Conservation (phyloP, 805 yeast genomes). For the Candida schatavii region DNA sequence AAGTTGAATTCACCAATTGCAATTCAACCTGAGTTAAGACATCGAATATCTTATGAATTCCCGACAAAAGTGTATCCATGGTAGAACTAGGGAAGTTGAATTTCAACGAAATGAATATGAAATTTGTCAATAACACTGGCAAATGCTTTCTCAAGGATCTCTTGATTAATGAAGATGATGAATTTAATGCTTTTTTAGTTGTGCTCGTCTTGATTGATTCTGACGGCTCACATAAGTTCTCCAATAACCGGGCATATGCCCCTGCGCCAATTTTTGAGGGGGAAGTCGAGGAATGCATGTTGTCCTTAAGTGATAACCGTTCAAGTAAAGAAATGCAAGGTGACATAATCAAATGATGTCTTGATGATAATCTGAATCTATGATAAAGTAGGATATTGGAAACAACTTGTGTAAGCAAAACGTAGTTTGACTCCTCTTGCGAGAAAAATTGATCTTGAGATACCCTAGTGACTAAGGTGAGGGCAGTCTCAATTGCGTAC, state of each 20-base stretch:
- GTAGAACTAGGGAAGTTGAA: conserved; percentile 45
- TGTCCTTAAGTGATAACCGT: conserved; percentile 32
- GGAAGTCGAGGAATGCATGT: no score
- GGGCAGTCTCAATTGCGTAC: conserved; percentile 56
- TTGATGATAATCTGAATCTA: conserved; percentile 63
- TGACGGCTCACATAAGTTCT: conserved; percentile 74
- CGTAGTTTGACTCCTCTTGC: conserved; percentile 26
- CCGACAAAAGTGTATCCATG: conserved; percentile 49
- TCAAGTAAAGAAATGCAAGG: conserved; percentile 51
- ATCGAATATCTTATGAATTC: conserved; percentile 64
- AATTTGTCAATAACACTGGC: conserved; percentile 58
- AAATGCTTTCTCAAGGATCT: conserved; percentile 61
- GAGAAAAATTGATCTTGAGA: conserved; percentile 9
- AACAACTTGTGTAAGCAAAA: conserved; percentile 44
- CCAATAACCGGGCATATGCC: conserved; percentile 56
- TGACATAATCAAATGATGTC: conserved; percentile 65
- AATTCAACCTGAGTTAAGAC: conserved; percentile 67
- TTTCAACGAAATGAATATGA: conserved; percentile 51
- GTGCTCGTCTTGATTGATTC: conserved; percentile 23
- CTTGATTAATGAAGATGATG: conserved; percentile 55
- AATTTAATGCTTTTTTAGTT: conserved; percentile 35
- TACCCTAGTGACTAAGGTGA: conserved; percentile 37
- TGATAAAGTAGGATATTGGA: conserved; percentile 66
- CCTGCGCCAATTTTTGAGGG: no score
- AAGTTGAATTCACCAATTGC: conserved; percentile 54